Evolutionary conservation across 2,329 filamentous ascomycete genomes (phyloP).

Genomic region (Anthostomella pinea): DNA sequence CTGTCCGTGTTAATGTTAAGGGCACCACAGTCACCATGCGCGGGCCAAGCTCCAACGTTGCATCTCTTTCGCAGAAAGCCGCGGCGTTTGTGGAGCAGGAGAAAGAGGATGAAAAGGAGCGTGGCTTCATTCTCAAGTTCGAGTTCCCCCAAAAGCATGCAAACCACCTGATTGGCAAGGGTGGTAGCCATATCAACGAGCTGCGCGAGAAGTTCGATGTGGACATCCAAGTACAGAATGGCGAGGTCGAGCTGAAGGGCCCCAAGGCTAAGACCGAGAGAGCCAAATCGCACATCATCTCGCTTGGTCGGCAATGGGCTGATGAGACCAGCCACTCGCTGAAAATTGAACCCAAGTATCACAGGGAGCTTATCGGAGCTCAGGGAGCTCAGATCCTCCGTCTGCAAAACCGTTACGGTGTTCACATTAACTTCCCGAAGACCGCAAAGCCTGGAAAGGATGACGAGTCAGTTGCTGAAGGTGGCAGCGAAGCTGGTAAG

Average conservation of each 20-base stretch:
- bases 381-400: slow-evolving; percentile 86
- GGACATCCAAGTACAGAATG: slow-evolving; percentile 85
- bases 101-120: slow-evolving; percentile 89
- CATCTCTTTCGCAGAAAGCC: slow-evolving; percentile 70
- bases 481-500: slow-evolving; percentile 64
- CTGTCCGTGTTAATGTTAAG: slow-evolving; percentile 56
- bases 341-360: slow-evolving; percentile 91
- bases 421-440: slow-evolving; percentile 89
- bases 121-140: slow-evolving; percentile 80
- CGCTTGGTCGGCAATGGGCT: slow-evolving; percentile 76
- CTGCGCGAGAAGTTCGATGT: slow-evolving; percentile 66
- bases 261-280: slow-evolving; percentile 91
- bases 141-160: slow-evolving; percentile 95
- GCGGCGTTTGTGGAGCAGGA: slow-evolving; percentile 80
- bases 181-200: slow-evolving; percentile 64
- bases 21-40: slow-evolving; percentile 68
- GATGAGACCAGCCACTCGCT: slow-evolving; percentile 86
- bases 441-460: slow-evolving; percentile 63
- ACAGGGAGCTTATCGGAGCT: slow-evolving; percentile 88
- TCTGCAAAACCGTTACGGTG: slow-evolving; percentile 87
- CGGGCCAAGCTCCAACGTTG: slow-evolving; percentile 71
- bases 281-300: slow-evolving; percentile 77
- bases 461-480: slow-evolving; percentile 68
- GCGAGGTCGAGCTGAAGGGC: slow-evolving; percentile 92
- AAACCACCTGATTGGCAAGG: slow-evolving; percentile 75